Evolutionary conservation across 352 stramenopile species (phyloP).

Genomic region (Phytophthora chlamydospora): DNA sequence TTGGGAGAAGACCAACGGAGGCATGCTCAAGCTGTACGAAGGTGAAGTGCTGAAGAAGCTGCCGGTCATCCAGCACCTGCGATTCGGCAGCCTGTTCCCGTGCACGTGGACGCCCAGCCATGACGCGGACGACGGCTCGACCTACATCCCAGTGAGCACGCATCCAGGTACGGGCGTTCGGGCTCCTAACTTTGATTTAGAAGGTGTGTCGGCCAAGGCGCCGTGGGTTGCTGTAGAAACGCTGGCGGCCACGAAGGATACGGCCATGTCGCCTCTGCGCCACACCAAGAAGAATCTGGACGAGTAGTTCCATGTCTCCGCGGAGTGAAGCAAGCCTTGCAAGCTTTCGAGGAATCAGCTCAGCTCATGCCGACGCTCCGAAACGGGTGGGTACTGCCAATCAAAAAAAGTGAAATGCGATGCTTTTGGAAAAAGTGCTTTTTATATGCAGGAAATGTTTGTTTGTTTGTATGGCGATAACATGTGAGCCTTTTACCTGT

Average conservation of each 20-base stretch:
- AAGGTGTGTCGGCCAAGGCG: conserved; percentile 61
- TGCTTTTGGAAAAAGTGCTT: conserved; percentile 29
- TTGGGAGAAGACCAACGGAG: conserved; percentile 93
- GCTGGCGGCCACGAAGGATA: conserved; percentile 52
- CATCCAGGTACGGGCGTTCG: conserved; percentile 64
- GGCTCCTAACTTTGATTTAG: conserved; percentile 74
- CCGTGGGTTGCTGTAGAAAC: conserved; percentile 73
- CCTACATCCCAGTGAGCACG: conserved; percentile 64
- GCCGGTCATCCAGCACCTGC: conserved; percentile 98
- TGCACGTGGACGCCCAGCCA: conserved; percentile 83
- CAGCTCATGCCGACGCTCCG: conserved; percentile 15
- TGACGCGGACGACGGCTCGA: conserved; percentile 45
- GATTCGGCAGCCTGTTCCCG: conserved; percentile 95
- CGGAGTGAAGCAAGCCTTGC: conserved; percentile 6
- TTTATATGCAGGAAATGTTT: conserved; percentile 18
- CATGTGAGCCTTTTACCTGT: conserved; percentile 29
- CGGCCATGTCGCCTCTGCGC: conserved; percentile 50
- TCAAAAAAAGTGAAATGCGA: conserved; percentile 38
- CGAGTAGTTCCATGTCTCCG: conserved; percentile 21
- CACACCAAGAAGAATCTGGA: conserved; percentile 38
- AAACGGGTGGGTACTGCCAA: conserved; percentile 42
- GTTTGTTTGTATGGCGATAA: conserved; percentile 17
- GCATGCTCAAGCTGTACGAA: conserved; percentile 92
- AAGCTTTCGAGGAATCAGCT: conserved; percentile 16
- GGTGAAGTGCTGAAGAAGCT: conserved; percentile 98